These are phyloP conservation scores for Stemphylium lycopersici DNA, from an alignment of 2,329 filamentous ascomycete genomes.

Conservation along the genomic window DNA sequence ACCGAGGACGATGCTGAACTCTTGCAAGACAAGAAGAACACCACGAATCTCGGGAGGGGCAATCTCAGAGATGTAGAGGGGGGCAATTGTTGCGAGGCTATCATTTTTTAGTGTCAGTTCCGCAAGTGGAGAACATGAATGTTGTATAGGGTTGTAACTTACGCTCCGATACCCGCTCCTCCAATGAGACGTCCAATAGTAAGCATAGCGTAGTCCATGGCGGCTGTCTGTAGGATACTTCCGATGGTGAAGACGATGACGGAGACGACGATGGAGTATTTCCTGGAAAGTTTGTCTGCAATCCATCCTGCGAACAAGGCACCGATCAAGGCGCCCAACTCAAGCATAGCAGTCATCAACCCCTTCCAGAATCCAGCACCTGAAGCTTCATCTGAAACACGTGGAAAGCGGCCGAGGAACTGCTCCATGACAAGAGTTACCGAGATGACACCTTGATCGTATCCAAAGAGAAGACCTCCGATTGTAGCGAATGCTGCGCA, in stretches of 20 bases:
- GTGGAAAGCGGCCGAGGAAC: slow-evolving; percentile 55
- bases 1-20: slow-evolving; percentile 55
- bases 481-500: slow-evolving; percentile 60
- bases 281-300: slow-evolving; percentile 60
- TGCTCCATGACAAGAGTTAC: slow-evolving; percentile 61
- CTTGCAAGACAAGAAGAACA: slow-evolving; percentile 57
- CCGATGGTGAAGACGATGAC: slow-evolving; percentile 60
- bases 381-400: slow-evolving; percentile 49
- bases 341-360: slow-evolving; percentile 61
- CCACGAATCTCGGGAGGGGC: slow-evolving; percentile 58
- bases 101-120: slow-evolving; percentile 5
- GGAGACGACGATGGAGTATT: slow-evolving; percentile 59
- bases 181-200: slow-evolving; percentile 58
- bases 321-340: slow-evolving; percentile 57
- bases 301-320: slow-evolving; percentile 52
- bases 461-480: slow-evolving; percentile 59
- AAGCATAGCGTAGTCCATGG: slow-evolving; percentile 59
- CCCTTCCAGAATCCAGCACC: slow-evolving; percentile 55
- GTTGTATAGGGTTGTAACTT: slow-evolving; percentile 8
- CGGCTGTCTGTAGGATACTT: slow-evolving; percentile 58
- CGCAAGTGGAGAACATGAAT: not conserved
- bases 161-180: slow-evolving; percentile 60
- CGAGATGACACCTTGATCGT: slow-evolving; percentile 54
- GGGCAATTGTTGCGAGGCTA: slow-evolving; percentile 52
- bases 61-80: slow-evolving; percentile 61